A percentile compares a stretch with the other conserved stretches of the same genome.
phyloP scores from a whole-genome alignment of 2,329 filamentous ascomycete genomes.

The Penicillium janthinellum region DNA sequence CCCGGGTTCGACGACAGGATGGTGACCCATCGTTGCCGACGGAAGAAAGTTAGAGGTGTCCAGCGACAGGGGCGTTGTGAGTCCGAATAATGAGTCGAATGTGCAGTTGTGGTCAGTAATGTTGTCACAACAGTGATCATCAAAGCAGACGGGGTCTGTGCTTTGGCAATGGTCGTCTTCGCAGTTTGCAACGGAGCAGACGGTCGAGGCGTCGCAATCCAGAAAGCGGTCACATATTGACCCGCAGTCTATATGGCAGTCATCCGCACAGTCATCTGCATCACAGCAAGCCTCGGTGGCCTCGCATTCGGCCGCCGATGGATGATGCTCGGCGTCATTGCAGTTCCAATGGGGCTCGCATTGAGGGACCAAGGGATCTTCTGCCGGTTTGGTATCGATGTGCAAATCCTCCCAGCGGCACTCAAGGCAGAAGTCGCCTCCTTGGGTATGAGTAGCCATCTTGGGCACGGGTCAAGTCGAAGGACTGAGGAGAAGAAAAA shows the following conservation, averaged over 20 bases:
- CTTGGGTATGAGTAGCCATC: slow-evolving; percentile 37
- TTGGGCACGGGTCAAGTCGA: slow-evolving; percentile 18
- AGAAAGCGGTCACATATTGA: slow-evolving; percentile 46
- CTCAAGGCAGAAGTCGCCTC: slow-evolving; percentile 43
- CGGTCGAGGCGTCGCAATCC: slow-evolving; percentile 42
- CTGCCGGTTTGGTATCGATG: slow-evolving; percentile 35
- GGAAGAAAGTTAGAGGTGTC: slow-evolving; percentile 33
- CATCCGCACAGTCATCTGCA: slow-evolving; percentile 37
- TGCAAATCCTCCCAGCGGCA: slow-evolving; percentile 46
- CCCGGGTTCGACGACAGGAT: slow-evolving; percentile 20
- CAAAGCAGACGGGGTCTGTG: slow-evolving; percentile 41
- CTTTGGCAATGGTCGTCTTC: slow-evolving; percentile 31
- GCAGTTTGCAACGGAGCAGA: slow-evolving; percentile 39
- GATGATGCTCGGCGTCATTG: slow-evolving; percentile 32
- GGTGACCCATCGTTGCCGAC: slow-evolving; percentile 22
- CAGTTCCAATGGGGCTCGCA: slow-evolving; percentile 34
- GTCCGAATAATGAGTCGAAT: slow-evolving; percentile 37
- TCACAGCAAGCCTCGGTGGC: slow-evolving; percentile 44
- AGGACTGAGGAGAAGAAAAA: slow-evolving; percentile 1
- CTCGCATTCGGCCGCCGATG: slow-evolving; percentile 29
- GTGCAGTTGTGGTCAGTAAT: slow-evolving; percentile 28
- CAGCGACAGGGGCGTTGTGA: slow-evolving; percentile 33
- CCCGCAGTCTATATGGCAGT: slow-evolving; percentile 40
- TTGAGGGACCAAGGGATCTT: slow-evolving; percentile 24
- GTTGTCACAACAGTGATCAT: slow-evolving; percentile 39